Conservation (phyloP, 805 yeast genomes). For the Yarrowia alimentaria region DNA sequence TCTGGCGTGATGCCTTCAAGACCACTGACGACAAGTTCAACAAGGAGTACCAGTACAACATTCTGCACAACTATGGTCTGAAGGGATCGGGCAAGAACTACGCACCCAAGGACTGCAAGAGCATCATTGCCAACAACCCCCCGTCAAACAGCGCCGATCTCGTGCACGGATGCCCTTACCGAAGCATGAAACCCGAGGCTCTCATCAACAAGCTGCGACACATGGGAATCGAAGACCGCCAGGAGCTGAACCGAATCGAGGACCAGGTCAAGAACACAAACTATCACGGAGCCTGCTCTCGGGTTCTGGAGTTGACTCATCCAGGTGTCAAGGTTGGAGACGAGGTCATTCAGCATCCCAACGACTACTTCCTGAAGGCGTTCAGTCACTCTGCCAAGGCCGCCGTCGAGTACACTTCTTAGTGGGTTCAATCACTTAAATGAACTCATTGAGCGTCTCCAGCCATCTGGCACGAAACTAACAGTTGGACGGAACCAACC, state of each 20-base stretch:
- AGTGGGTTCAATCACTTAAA: background rate
- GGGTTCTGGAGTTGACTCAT: conserved; percentile 75
- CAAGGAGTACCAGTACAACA: conserved; percentile 84
- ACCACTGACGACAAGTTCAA: conserved; percentile 67
- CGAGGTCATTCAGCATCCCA: conserved; percentile 77
- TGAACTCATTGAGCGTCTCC: no score
- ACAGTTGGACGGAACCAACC: no score
- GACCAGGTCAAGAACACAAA: conserved; percentile 68
- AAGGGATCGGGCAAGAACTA: conserved; percentile 88
- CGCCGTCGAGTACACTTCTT: conserved; percentile 10
- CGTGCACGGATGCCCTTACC: conserved; percentile 87
- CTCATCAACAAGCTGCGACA: conserved; percentile 54
- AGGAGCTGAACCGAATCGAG: conserved; percentile 56
- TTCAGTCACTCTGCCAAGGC: background rate
- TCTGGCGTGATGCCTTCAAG: conserved; percentile 74
- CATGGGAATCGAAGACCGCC: conserved; percentile 63
- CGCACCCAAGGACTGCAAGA: conserved; percentile 80
- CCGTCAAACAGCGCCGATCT: conserved; percentile 64
- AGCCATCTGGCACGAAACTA: background rate
- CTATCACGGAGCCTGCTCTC: conserved; percentile 83
- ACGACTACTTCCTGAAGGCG: conserved; percentile 72
- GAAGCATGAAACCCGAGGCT: conserved; percentile 67
- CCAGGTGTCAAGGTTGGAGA: conserved; percentile 41
- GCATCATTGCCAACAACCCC: conserved; percentile 63
- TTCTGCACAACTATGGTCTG: conserved; percentile 85